Evolutionary conservation across 768 basidiomycete species (phyloP), one percentile per base, ranked within the genome.

Genomic region (Lactifluus pinguis): DNA sequence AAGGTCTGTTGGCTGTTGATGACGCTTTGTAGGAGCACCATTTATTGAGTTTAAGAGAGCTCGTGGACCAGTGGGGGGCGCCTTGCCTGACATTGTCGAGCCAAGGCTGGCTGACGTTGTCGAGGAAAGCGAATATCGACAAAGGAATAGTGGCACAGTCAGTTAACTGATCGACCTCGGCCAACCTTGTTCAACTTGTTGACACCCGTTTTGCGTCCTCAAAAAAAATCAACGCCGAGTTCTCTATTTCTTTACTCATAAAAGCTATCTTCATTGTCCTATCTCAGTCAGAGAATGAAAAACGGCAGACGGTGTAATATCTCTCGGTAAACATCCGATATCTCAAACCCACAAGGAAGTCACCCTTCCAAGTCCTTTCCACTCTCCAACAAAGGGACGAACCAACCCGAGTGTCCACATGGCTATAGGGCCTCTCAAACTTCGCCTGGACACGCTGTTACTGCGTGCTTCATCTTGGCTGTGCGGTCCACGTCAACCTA

Each of bases 11-110:
- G 57, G 48, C 32, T 59, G 52, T 19, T 62, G 63, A 53, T 57
- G 65, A 60, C 55, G 63, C 55, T 58, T 59, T 63, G 69, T 62
- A 63, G 63, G 60, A 67, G 63, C 53, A 30, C 68, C 65, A n/a
- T 67, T 67, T n/a, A 79, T 66, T 42, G 78, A 73, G 60, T 80
- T 81, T 63, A 83, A 68, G 61, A 90, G 76, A 49, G 87, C 87
- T 62, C 87, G 76, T 49, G 87, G 87, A 58, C 87, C 87, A 66
- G 77, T 80, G 65, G 87, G 87, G 67, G 87, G 87, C 54, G 81
- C 83, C 76, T 85, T 88, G 69, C 87, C 86, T 73, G 87, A 87
- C 87, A 89, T 87, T 61, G 63, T 53, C 69, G 59, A 63, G 64
- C 49, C 52, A 64, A 50, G 58, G 45, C 30, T 44, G 68, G 53